Evolutionary conservation across 2,329 filamentous ascomycete genomes (phyloP).

Genomic region (Penicillium hesseltinei): DNA sequence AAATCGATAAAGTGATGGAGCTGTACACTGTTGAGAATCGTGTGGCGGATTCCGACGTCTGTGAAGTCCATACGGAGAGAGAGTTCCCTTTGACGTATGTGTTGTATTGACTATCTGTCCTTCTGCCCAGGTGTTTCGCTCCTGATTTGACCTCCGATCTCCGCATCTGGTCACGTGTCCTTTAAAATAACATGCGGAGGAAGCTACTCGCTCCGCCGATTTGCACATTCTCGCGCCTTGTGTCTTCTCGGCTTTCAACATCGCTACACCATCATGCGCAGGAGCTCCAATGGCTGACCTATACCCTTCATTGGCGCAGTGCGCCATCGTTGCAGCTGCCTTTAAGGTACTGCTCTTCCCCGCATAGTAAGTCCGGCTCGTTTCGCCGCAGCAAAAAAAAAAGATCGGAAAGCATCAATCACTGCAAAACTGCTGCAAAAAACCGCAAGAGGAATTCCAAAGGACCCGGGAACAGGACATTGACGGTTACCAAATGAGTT

Average conservation of each 20-base stretch:
- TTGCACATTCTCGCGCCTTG: background rate
- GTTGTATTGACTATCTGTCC: slow-evolving; percentile 24
- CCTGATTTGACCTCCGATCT: slow-evolving; percentile 28
- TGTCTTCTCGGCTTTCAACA: slow-evolving; percentile 2
- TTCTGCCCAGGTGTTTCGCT: slow-evolving; percentile 14
- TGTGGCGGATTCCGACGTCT: slow-evolving; percentile 47
- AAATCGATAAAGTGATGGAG: slow-evolving; percentile 54
- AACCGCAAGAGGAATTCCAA: accelerated
- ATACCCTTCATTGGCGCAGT: slow-evolving; percentile 63
- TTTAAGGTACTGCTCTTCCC: slow-evolving; percentile 23
- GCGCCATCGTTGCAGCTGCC: slow-evolving; percentile 20
- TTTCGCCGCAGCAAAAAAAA: background rate
- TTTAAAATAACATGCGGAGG: slow-evolving; percentile 12
- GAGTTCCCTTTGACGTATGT: slow-evolving; percentile 4
- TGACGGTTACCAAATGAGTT: background rate
- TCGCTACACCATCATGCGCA: slow-evolving; percentile 26
- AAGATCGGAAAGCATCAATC: background rate
- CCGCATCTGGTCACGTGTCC: slow-evolving; percentile 22
- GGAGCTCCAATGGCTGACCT: slow-evolving; percentile 65
- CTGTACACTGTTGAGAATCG: slow-evolving; percentile 42
- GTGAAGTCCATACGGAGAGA: slow-evolving; percentile 39
- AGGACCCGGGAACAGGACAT: background rate
- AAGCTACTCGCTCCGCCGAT: slow-evolving; percentile 5
- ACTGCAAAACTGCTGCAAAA: background rate
- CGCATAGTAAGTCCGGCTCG: slow-evolving; percentile 17